Evolutionary conservation across 225 moss, liverwort and hornwort species (phyloP).

Genomic region (Physcomitrellopsis africana): DNA sequence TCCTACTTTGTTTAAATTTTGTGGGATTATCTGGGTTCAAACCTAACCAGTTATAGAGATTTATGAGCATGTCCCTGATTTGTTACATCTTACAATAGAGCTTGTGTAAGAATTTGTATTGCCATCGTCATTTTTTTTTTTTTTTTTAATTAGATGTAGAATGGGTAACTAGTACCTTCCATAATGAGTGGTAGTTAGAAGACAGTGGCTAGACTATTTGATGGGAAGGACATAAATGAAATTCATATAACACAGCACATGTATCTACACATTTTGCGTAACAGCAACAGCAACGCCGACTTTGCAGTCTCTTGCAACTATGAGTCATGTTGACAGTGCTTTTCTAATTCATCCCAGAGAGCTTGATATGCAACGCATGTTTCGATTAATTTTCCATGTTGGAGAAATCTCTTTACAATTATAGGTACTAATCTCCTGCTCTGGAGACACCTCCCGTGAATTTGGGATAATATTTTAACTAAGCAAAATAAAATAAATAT

Average conservation of each 20-base stretch:
- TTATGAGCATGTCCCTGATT: slow-evolving; percentile 17
- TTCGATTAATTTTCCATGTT: too few species aligned
- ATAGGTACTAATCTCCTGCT: too few species aligned
- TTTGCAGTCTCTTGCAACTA: slow-evolving; percentile 36
- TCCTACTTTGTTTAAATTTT: slow-evolving; percentile 1
- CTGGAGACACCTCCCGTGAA: too few species aligned
- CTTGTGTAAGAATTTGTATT: slow-evolving; percentile 39
- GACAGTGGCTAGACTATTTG: slow-evolving; percentile 17
- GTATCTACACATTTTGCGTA: slow-evolving; percentile 40
- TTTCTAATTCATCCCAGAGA: background rate
- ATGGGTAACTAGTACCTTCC: slow-evolving; percentile 19
- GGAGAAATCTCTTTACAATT: too few species aligned
- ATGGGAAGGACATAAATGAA: slow-evolving; percentile 42
- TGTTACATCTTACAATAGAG: slow-evolving; percentile 22
- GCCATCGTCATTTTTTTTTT: slow-evolving; percentile 26
- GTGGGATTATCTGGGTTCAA: slow-evolving; percentile 16
- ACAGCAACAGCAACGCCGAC: slow-evolving; percentile 27
- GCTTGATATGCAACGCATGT: too few species aligned
- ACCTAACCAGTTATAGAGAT: slow-evolving; percentile 1
- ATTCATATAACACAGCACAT: slow-evolving; percentile 29
- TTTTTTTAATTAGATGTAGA: background rate
- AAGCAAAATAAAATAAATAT: too few species aligned
- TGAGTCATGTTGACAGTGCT: slow-evolving; percentile 31
- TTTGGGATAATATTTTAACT: too few species aligned
- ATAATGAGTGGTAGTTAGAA: slow-evolving; percentile 4